phyloP scores from a whole-genome alignment of 805 yeast species.

The Candida schatavii region DNA sequence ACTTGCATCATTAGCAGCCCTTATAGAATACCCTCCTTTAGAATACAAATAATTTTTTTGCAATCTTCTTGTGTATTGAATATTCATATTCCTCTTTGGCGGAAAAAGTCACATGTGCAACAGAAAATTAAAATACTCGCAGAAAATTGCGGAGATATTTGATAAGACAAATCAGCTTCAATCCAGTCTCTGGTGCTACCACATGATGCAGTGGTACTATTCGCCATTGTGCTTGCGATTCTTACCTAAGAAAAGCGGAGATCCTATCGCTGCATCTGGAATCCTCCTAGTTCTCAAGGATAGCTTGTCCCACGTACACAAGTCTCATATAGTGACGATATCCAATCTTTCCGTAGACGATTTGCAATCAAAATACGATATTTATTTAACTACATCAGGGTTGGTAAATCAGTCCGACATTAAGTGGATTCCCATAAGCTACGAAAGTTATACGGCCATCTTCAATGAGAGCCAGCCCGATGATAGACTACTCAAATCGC shows the following conservation, averaged over 20 bases:
- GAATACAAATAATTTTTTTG: not conserved
- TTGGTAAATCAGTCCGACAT: conserved; percentile 7
- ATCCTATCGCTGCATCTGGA: conserved; percentile 21
- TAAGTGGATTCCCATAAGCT: conserved; percentile 12
- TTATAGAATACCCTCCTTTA: not conserved
- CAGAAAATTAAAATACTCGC: not conserved
- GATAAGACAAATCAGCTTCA: not conserved
- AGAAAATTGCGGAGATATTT: not conserved
- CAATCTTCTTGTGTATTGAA: not conserved
- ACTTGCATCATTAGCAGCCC: no score
- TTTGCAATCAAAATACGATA: conserved; percentile 4
- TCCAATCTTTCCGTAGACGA: conserved; percentile 13
- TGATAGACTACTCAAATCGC: conserved; percentile 6
- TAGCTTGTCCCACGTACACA: not conserved
- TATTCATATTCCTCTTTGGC: not conserved
- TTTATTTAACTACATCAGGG: conserved; percentile 2
- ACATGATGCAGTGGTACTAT: conserved; percentile 14
- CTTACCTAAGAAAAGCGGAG: conserved; percentile 10
- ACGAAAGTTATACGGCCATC: conserved; percentile 7
- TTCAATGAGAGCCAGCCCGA: not conserved
- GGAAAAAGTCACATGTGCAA: not conserved
- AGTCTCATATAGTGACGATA: conserved; percentile 15
- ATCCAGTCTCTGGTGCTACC: not conserved
- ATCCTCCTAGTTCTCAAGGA: conserved; percentile 13
- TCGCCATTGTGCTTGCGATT: conserved; percentile 21